phyloP scores from a whole-genome alignment of 2,329 filamentous ascomycete genomes.

The Lasiodiplodia sp. region DNA sequence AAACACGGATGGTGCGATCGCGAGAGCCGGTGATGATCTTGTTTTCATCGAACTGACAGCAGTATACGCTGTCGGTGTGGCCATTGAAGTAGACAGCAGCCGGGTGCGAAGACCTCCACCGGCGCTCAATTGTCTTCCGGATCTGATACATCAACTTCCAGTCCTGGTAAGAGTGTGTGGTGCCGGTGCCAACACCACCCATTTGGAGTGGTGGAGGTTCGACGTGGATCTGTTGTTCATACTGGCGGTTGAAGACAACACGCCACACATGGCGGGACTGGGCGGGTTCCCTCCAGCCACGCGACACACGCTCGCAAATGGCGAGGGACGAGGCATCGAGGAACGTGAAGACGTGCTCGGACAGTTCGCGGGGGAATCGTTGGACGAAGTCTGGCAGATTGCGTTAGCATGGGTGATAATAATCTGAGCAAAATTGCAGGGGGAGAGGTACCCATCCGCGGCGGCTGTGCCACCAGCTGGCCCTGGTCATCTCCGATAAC shows the following conservation, averaged over 20 bases:
- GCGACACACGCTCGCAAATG: conserved; percentile 63
- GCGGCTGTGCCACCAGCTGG: conserved; percentile 26
- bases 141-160: conserved; percentile 88
- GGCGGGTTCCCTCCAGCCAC: conserved; percentile 63
- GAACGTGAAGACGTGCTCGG: conserved; percentile 65
- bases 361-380: conserved; percentile 65
- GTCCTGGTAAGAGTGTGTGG: conserved; percentile 63
- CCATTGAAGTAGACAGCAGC: conserved; percentile 89
- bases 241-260: conserved; percentile 65
- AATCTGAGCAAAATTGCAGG: conserved; percentile 19
- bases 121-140: conserved; percentile 74
- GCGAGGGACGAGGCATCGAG: conserved; percentile 66
- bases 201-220: conserved; percentile 55
- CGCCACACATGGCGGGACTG: conserved; percentile 68
- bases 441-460: conserved; percentile 26
- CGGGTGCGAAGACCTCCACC: conserved; percentile 82
- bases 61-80: conserved; percentile 96
- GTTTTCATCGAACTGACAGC: conserved; percentile 95
- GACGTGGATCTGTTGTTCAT: conserved; percentile 55
- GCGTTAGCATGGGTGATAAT: conserved; percentile 20
- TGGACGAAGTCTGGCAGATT: conserved; percentile 58
- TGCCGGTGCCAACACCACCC: conserved; percentile 62
- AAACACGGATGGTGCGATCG: conserved; percentile 93
- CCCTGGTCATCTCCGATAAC: conserved; percentile 31
- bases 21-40: conserved; percentile 98